These are phyloP conservation scores for Pelargonium citronellum DNA, from an alignment of 441 rosid genomes.

Conservation along the genomic window DNA sequence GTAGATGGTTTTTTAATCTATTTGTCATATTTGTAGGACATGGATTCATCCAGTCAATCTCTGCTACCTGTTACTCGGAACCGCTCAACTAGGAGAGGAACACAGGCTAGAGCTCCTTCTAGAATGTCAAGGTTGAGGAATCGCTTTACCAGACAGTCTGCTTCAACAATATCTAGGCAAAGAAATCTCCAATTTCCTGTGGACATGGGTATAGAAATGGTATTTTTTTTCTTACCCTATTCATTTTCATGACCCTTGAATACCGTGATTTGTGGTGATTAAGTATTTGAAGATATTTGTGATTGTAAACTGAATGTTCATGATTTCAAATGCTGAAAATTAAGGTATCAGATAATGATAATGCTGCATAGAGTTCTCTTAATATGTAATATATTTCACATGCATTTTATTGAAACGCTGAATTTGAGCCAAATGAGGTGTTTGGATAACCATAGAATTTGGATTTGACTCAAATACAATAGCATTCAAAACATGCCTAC, in stretches of 20 bases:
- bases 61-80: not conserved
- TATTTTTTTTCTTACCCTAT: slow-evolving; percentile 20
- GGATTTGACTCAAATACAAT: too few species aligned
- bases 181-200: slow-evolving; percentile 49
- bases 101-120: not conserved
- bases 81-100: not conserved
- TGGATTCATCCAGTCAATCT: not conserved
- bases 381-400: too few species aligned
- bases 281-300: not conserved
- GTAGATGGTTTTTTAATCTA: too few species aligned
- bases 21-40: not conserved
- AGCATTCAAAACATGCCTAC: too few species aligned
- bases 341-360: too few species aligned
- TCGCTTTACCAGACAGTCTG: slow-evolving; percentile 5
- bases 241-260: slow-evolving; percentile 7
- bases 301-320: not conserved
- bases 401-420: too few species aligned
- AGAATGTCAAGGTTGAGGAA: slow-evolving; percentile 7
- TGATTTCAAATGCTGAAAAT: too few species aligned
- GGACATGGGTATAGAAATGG: slow-evolving; percentile 66
- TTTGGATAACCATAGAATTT: too few species aligned
- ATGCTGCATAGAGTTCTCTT: too few species aligned
- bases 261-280: slow-evolving; percentile 5
- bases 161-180: slow-evolving; percentile 28
- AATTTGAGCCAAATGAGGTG: too few species aligned